Conservation (phyloP, 1,284 basidiomycete genomes). For the Boletus hoseneyae region DNA sequence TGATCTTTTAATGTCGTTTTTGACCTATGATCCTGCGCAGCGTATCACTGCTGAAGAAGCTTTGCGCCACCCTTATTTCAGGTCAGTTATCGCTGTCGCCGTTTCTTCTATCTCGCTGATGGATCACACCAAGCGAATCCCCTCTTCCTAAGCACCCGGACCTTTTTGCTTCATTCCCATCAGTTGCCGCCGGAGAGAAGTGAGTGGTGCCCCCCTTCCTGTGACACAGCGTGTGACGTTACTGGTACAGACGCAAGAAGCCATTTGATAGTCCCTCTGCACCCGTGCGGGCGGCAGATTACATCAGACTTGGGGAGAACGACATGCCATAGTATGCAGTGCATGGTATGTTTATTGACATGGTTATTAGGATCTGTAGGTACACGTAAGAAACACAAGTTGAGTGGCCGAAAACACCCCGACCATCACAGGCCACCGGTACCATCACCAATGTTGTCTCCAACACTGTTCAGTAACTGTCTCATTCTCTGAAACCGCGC, state of each 20-base stretch:
- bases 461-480: conserved; percentile 45
- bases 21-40: conserved; percentile 86
- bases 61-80: conserved; percentile 88
- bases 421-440: conserved; percentile 13
- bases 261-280: conserved; percentile 77
- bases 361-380: background rate
- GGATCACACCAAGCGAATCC: conserved; percentile 62
- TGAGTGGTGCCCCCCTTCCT: conserved; percentile 38
- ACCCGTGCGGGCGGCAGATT: conserved; percentile 61
- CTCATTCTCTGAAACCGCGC: conserved; percentile 65
- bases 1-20: conserved; percentile 77
- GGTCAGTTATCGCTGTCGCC: conserved; percentile 44
- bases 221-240: conserved; percentile 2
- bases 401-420: background rate
- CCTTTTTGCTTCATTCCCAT: conserved; percentile 94
- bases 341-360: background rate
- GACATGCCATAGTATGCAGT: conserved; percentile 21
- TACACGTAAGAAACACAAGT: background rate
- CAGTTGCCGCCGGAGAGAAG: conserved; percentile 96
- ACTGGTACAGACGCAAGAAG: conserved; percentile 57
- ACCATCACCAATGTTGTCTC: conserved; percentile 32
- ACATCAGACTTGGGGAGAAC: conserved; percentile 47
- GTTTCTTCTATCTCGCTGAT: conserved; percentile 7
- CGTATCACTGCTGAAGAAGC: conserved; percentile 89
- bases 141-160: conserved; percentile 98